phyloP scores from a whole-genome alignment of 2,329 filamentous ascomycete genomes.

The Incumbomyces lentus region DNA sequence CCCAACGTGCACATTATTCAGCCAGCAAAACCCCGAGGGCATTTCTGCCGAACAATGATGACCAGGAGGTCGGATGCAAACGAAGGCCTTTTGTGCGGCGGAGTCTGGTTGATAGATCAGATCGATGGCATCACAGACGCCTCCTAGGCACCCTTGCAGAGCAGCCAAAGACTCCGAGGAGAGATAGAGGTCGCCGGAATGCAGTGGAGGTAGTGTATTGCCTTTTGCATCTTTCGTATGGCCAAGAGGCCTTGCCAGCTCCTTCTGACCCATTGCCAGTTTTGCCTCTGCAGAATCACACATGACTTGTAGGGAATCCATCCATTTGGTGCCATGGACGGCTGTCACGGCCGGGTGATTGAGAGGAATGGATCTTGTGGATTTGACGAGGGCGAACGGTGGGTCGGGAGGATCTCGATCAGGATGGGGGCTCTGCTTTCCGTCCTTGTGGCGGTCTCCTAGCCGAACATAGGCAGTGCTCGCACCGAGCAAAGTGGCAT shows the following conservation, averaged over 20 bases:
- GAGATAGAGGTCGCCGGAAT: constrained; percentile 85
- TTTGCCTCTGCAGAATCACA: constrained; percentile 71
- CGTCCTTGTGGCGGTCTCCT: constrained; percentile 61
- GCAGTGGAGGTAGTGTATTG: constrained; percentile 46
- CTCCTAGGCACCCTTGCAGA: constrained; percentile 82
- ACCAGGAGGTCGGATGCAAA: constrained; percentile 83
- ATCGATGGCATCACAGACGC: constrained; percentile 88
- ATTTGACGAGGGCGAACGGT: constrained; percentile 80
- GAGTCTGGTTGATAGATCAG: constrained; percentile 58
- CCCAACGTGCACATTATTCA: constrained; percentile 96
- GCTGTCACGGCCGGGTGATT: constrained; percentile 71
- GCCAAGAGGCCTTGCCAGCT: constrained; percentile 54
- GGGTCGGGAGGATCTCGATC: constrained; percentile 46
- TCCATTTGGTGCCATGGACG: constrained; percentile 86
- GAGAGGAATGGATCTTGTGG: constrained; percentile 59
- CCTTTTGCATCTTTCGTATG: constrained; percentile 32
- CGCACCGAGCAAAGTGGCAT: constrained; percentile 71
- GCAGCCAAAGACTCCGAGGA: constrained; percentile 77
- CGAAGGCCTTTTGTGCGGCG: constrained; percentile 65
- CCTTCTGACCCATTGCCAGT: constrained; percentile 65
- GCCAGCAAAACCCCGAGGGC: constrained; percentile 95
- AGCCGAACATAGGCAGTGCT: constrained; percentile 84
- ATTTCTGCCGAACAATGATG: constrained; percentile 87
- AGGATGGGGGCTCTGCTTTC: constrained; percentile 57
- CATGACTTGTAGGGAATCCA: constrained; percentile 80